phyloP scores from a whole-genome alignment of 2,329 filamentous ascomycete genomes.

The Xylariomycetidae sp. region DNA sequence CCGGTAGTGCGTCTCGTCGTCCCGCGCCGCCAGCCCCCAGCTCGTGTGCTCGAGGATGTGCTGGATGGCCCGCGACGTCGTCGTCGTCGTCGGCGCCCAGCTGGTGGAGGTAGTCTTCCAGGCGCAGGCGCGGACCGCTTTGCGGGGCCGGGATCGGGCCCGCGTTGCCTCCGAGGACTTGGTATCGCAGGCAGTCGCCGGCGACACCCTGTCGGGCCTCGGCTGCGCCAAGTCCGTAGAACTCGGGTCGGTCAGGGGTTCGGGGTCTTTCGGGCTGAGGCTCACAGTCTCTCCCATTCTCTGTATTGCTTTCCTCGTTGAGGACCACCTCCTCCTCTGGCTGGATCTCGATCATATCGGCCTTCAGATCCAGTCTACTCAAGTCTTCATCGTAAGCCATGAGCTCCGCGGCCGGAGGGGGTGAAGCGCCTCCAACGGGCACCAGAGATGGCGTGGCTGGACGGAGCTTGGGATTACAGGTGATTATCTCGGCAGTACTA shows the following conservation, averaged over 20 bases:
- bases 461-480: not conserved
- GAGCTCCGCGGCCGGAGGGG: no score
- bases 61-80: not conserved
- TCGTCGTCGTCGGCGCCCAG: not conserved
- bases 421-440: no score
- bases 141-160: constrained; percentile 3
- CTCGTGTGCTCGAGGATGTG: constrained; percentile 1
- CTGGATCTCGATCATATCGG: no score
- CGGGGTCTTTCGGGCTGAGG: no score
- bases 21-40: not conserved
- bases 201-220: not conserved
- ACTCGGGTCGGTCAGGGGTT: constrained; percentile 2
- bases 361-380: no score
- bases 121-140: constrained; percentile 1
- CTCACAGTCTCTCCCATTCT: no score
- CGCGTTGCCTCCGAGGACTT: not conserved
- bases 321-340: no score
- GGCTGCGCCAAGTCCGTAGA: constrained; percentile 1
- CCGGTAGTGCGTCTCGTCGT: constrained; percentile 11
- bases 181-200: constrained; percentile 2
- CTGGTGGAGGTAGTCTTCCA: not conserved
- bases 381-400: no score
- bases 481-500: not conserved
- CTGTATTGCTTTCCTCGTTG: no score
- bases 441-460: no score